phyloP scores from a whole-genome alignment of 2,329 filamentous ascomycete genomes.

The Colletotrichum orbiculare region DNA sequence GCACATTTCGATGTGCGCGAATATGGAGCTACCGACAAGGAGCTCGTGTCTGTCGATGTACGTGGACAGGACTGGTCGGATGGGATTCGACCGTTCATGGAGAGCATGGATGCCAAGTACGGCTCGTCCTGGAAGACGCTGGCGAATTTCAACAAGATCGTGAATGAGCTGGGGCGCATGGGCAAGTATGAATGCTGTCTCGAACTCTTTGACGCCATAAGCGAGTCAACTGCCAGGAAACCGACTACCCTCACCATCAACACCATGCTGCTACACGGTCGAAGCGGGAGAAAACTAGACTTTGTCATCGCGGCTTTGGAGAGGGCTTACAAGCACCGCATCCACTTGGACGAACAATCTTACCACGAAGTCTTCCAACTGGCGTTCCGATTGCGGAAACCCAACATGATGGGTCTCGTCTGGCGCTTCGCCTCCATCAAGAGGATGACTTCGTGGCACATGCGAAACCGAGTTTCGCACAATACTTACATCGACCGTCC shows the following conservation, averaged over 20 bases:
- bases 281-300: conserved; percentile 44
- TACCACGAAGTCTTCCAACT: conserved; percentile 53
- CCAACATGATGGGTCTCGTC: conserved; percentile 45
- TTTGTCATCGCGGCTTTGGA: conserved; percentile 46
- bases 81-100: conserved; percentile 52
- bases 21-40: conserved; percentile 46
- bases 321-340: conserved; percentile 36
- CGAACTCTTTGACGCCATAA: conserved; percentile 44
- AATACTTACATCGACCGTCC: not conserved
- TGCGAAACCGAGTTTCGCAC: conserved; percentile 42
- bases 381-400: conserved; percentile 46
- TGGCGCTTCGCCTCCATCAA: conserved; percentile 48
- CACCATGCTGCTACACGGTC: conserved; percentile 49
- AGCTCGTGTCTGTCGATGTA: conserved; percentile 57
- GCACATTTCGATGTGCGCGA: conserved; percentile 54
- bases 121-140: conserved; percentile 57
- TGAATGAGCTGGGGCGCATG: conserved; percentile 56
- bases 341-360: conserved; percentile 44
- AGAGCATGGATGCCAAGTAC: conserved; percentile 55
- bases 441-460: conserved; percentile 40
- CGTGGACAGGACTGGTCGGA: conserved; percentile 44
- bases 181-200: conserved; percentile 44
- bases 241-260: conserved; percentile 47
- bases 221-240: not conserved
- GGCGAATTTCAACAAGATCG: conserved; percentile 49